Base-by-base conservation (phyloP, 1,284 basidiomycete genomes). In the Cutaneotrichosporon dermatis region DNA sequence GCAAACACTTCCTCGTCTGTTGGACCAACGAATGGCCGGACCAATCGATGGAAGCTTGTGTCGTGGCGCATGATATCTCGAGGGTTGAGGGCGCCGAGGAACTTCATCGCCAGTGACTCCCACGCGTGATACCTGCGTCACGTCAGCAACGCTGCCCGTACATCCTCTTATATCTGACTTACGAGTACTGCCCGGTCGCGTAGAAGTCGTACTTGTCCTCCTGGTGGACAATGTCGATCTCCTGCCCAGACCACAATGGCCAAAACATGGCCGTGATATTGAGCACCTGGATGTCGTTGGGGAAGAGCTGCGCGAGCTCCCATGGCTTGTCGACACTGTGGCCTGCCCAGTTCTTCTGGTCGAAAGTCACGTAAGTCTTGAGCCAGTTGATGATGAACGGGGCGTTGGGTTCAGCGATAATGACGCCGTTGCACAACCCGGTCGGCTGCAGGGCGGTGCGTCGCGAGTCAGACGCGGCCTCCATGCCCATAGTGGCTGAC, bases 251-350 rank as follows among this genome's bases (percentile, higher is more conserved):
- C 79, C 80, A 82, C 61, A 80, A 71, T 0, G 81, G 81, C 75
- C 78, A 81, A 66, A 82, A 82, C 66, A 82, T 79, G 0, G 80
- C 80, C 40, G 72, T 66, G 35, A 77, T 70, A 53, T 73, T 73
- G 7, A 82, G 65, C 6, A 82, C 80, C 48, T 80, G 79, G 15
- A 81, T 59, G 54, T 81, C 79, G 6, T 66, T 57, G 1, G 80
- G 79, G 66, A 79, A 66, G 1, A 63, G 54, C 34, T 77, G 67
- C 0, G 80, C 80, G 8, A 82, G 69, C 58, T 76, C 34, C 77
- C 77, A 79, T 5, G 77, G 73, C 55, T 67, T 68, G 5, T 64
- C 66, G 13, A 81, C 79, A n/a, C 73, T 77, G 60, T 80, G 79
- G 1, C 64, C 67, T 1, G 79, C 79, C 80, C 80, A 81, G 6